Evolutionary conservation across 1,284 basidiomycete species (phyloP), one percentile per base, ranked within the genome.

Genomic region (Fomitiporia mediterranea): DNA sequence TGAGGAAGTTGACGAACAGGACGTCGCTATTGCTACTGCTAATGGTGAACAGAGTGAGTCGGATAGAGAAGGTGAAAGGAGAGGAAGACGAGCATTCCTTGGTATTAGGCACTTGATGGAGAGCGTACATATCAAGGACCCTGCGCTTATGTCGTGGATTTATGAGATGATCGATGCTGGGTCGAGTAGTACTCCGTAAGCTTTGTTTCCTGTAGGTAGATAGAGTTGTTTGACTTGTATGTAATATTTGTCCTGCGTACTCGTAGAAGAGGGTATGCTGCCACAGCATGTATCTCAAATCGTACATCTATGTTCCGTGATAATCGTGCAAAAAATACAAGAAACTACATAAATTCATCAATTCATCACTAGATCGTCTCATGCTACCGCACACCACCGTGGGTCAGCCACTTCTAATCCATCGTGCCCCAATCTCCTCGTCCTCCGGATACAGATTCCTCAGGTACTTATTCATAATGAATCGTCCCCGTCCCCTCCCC

Each of bases 81-180:
- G 77, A 50, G 89, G 88, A 7, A 72, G 83, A 61, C 82, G 76
- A 63, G 88, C 88, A 8, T 91, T 91, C 62, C 70, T 78, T 34
- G 77, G 77, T 13, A 76, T 87, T 15, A 71, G 82, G 60, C 73
- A 72, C 54, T 68, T 86, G 62, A 65, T 91, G 73, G 82, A 88
- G 62, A 76, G 73, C 25, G 80, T 91, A 9, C 74, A 77, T 63
- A 80, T 91, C 54, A 76, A 75, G 58, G 86, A 91, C 63, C 83
- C 89, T 49, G 75, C 76, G 1, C 72, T 91, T 62, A 85, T 83
- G 77, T 74, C 78, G 21, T 91, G 89, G 89, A 76, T 91, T 40
- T 74, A 75, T 19, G 89, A 91, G 72, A 91, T 91, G 86, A 73
- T 87, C 15, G 83, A 87, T 60, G 81, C 81, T 28, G 78, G 71